Evolutionary conservation across 2,329 filamentous ascomycete species (phyloP), one percentile per base, ranked within the genome.

Genomic region (Didymella exigua): DNA sequence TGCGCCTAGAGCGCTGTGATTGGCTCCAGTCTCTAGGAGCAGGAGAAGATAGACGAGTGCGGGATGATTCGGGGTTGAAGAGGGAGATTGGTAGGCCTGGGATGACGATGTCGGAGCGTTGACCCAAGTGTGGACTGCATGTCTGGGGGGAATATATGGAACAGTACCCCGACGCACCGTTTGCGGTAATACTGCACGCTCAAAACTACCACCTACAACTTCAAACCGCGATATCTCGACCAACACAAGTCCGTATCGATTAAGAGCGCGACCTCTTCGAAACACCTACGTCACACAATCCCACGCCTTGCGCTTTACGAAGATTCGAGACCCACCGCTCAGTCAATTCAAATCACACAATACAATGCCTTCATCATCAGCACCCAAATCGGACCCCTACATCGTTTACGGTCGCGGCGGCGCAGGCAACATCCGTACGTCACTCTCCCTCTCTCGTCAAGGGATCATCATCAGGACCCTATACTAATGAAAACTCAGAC

Each of bases 371-470:
- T 48, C 46, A 11, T 51, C 47, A 16, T 43, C 48, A 34, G 38
- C 23, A 26, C 54, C 54, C 27, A 56, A 56, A 36, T 30, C 46
- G 3, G 54, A 56, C 31, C 54, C 54, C 10, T 56, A 56, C 48
- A 56, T 56, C 48, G 44, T 52, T n/a, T 56, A 56, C 26, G 54
- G 54, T 7, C 54, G 54, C 43, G 54, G 54, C 37, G 54, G 54
- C 26, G 54, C 54, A 7, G 54, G 54, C 19, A 56, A 56, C 37
- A 51, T 56, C 26, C 54, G 54, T 56, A 51, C 13, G 48, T 34
- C 27, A 31, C 14, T 16, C 23, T 27, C 10, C n/a, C 6, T 9
- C 18, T 4, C 18, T 19, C 16, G n/a, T n/a, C n/a, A n/a, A n/a
- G n/a, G n/a, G n/a, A 37, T 4, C 41, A 14, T 13, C 9, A 18